Evolutionary conservation across 1,284 basidiomycete genomes (phyloP).

Genomic region (Trichosporon sp.): DNA sequence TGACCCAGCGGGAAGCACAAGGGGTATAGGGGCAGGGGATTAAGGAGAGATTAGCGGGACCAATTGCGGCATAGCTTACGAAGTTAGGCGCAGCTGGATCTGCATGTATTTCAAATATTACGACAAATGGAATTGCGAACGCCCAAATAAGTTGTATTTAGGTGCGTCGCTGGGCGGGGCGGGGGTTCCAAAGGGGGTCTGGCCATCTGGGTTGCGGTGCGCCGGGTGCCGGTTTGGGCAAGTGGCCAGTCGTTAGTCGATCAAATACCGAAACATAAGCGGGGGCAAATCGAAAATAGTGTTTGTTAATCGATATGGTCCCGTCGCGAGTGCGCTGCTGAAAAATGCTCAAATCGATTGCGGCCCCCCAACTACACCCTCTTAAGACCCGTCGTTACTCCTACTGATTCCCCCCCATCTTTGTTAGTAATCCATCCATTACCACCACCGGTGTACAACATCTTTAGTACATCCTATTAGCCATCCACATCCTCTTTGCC

Average conservation of each 20-base stretch:
- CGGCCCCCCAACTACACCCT: neutral
- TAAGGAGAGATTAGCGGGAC: conserved; percentile 15
- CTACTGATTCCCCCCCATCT: neutral
- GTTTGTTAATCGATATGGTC: conserved; percentile 11
- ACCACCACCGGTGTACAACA: neutral
- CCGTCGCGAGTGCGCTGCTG: neutral
- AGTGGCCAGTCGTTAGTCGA: neutral
- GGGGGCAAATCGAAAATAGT: conserved; percentile 5
- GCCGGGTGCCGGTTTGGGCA: conserved; percentile 3
- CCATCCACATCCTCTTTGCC: neutral
- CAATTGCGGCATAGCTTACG: neutral
- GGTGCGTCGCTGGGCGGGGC: neutral
- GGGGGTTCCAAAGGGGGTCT: neutral
- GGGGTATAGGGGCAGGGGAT: neutral
- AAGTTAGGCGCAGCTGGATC: neutral
- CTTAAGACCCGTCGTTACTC: conserved; percentile 14
- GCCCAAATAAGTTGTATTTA: conserved; percentile 11
- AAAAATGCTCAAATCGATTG: neutral
- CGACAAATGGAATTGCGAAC: neutral
- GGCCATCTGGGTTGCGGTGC: neutral
- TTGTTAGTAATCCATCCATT: conserved; percentile 22
- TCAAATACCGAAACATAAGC: conserved; percentile 14
- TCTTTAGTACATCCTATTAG: conserved; percentile 5
- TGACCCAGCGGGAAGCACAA: neutral
- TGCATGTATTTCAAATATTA: neutral